These are phyloP conservation scores for Fusarium papillatum DNA, from an alignment of 2,329 filamentous ascomycete genomes.

Conservation along the genomic window DNA sequence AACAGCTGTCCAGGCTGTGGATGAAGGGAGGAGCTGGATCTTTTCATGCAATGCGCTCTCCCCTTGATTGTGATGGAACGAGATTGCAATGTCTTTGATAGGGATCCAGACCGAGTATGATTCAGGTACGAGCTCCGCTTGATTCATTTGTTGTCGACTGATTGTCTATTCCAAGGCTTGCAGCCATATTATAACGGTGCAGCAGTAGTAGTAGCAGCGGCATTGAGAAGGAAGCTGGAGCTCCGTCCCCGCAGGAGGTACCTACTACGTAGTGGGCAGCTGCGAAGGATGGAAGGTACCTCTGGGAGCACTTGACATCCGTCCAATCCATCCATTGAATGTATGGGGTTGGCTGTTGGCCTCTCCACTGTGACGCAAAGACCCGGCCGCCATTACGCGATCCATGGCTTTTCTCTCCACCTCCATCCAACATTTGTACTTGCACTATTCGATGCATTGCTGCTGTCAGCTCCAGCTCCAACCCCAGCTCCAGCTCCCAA, in stretches of 20 bases:
- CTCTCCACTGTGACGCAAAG: slow-evolving; percentile 38
- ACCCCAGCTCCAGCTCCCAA: background rate
- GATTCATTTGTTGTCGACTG: background rate
- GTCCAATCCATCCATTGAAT: background rate
- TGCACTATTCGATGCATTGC: background rate
- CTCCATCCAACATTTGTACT: background rate
- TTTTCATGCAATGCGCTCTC: background rate
- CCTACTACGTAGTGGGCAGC: background rate
- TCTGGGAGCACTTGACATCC: background rate
- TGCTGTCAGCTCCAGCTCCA: background rate
- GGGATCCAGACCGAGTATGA: background rate
- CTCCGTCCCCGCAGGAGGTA: background rate
- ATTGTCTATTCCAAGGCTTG: background rate
- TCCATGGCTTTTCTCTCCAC: background rate
- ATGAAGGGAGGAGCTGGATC: background rate
- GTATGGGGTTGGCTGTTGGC: slow-evolving; percentile 4
- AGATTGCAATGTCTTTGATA: background rate
- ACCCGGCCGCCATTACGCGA: slow-evolving; percentile 33
- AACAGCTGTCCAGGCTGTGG: background rate
- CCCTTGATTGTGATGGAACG: background rate
- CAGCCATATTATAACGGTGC: background rate
- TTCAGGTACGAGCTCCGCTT: background rate
- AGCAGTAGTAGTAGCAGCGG: background rate
- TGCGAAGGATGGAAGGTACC: background rate
- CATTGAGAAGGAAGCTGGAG: background rate